Evolutionary conservation across 2,329 filamentous ascomycete genomes (phyloP), one percentile per base, ranked within the genome.

Genomic region (Calonectria montana): DNA sequence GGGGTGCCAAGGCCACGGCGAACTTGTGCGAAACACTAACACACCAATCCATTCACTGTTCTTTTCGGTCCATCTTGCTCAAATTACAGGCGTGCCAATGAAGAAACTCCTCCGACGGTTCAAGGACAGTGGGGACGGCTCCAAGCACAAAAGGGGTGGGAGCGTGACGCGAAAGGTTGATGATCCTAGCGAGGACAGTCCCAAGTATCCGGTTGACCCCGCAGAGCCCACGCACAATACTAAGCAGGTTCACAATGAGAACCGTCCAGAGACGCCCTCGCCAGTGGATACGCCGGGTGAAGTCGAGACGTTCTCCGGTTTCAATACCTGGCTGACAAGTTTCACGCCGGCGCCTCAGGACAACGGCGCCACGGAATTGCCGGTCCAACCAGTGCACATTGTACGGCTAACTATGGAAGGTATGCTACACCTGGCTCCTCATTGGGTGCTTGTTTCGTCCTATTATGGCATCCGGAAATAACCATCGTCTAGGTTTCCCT

Each of bases 301-400:
- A 18, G 65, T 50, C 13, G 65, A 43, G 10, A 50, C 65, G 4
- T 68, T 68, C 23, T 43, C 55, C 6, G 65, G 65, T 7, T 62
- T 68, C 21, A 43, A 68, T 21, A 35, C 27, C 9, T 68, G 55
- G 55, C 55, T 68, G 13, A 41, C 55, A 31, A 68, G 45, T n/a
- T 68, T 68, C 25, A 41, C 48, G 21, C 55, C 66, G 10, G 45
- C 29, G 2, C 66, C 66, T 9, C 57, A 62, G 2, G 29, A 25
- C 12, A 41, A 25, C 16, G 45, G 35, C 12, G 31, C 41, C 8
- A 23, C 31, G 12, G 66, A 68, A 43, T n/a, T 68, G 31, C 55
- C 66, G 2, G 66, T 39, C 9, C 23, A 45, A 9, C 55, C 41
- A 8, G 45, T 48, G 21, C 21, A 62, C 18, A 8, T 16, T 37